Evolutionary conservation across 1,284 basidiomycete species (phyloP), one percentile per base, ranked within the genome.

Genomic region (Mycena sp.): DNA sequence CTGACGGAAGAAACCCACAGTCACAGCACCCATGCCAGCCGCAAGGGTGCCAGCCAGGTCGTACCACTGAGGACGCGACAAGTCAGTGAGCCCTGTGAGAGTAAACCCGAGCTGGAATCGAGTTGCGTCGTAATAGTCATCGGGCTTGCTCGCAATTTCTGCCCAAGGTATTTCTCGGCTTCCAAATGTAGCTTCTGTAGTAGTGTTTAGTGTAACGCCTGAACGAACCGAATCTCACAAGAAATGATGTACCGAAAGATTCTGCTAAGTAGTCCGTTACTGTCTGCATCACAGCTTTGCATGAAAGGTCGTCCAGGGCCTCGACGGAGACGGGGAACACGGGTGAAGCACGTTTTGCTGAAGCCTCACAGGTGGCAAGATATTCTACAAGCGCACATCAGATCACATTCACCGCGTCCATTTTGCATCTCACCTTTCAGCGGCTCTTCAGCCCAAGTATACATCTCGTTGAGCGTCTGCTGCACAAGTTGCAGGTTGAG

Each of bases 381-480:
- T 43, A 54, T 6, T 54, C 52, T 54, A 26, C 4, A 37, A 3
- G 26, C 9, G 19, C 28, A 44, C 6, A 28, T 44, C 19, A 54
- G 40, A 10, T 14, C 4, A 43, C 5, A 19, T 14, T 17, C 23
- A 6, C 16, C 25, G 2, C 6, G 11, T 32, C 10, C 7, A 0
- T 16, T 37, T 23, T 1, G 5, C 14, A 7, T 32, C 48, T 43
- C 9, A 50, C 59, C 52, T 61, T 44, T 6, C 2, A 61, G 46
- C 1, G 59, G 45, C 40, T 55, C 26, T 37, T 49, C 45, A 2
- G 59, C 51, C 59, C 59, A 61, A 5, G 19, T 25, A 19, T 44
- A 19, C 38, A 61, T 55, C 0, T 4, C 21, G 40, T 61, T 19
- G 11, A 23, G 9, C 10, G 4, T 21, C 5, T 50, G 25, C 6